phyloP scores from a whole-genome alignment of 148 eudicot genomes.

The Drosera capensis region DNA sequence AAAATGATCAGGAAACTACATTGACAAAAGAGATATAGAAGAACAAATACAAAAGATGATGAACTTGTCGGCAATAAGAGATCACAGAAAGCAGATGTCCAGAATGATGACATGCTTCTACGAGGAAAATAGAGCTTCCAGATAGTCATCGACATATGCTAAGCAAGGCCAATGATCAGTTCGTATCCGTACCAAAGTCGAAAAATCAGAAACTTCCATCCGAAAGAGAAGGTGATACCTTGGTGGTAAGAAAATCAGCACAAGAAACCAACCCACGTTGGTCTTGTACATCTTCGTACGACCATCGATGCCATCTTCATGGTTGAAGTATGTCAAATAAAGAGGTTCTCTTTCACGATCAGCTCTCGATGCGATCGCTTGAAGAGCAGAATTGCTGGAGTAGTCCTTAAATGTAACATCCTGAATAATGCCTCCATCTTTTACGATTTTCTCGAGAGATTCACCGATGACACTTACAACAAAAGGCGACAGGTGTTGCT shows the following conservation, averaged over 20 bases:
- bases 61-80: too few species aligned
- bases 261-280: conserved; percentile 52
- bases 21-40: too few species aligned
- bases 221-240: conserved; percentile 81
- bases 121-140: conserved; percentile 68
- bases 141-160: conserved; percentile 83
- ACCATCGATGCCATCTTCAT: conserved; percentile 31
- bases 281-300: conserved; percentile 22
- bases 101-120: too few species aligned
- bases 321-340: conserved; percentile 47
- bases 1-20: too few species aligned
- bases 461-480: conserved; percentile 74
- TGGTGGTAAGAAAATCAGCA: conserved; percentile 88
- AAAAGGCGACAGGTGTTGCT: conserved; percentile 51
- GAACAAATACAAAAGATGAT: too few species aligned
- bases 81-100: too few species aligned
- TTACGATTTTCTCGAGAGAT: conserved; percentile 50
- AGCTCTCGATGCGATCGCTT: conserved; percentile 11
- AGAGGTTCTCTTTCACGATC: conserved; percentile 37
- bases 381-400: conserved; percentile 20
- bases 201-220: conserved; percentile 64
- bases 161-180: conserved; percentile 99
- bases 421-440: conserved; percentile 42
- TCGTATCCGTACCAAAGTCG: conserved; percentile 76
- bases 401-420: conserved; percentile 36